Evolutionary conservation across 148 eudicot genomes (phyloP).

Genomic region (Chenopodium quinoa): DNA sequence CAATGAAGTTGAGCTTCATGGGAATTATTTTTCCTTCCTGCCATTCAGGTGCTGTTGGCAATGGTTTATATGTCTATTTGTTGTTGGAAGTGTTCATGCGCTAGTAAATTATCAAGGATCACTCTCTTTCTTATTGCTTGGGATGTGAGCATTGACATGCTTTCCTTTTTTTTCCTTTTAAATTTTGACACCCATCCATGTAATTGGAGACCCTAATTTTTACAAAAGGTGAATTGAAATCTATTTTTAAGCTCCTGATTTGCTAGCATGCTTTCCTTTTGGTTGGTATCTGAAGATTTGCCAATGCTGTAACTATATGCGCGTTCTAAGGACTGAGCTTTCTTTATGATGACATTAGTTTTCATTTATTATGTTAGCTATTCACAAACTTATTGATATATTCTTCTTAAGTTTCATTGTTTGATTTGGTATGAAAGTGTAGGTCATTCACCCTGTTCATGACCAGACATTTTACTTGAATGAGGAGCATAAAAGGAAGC

Average conservation of each 20-base stretch:
- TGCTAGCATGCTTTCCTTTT: background rate
- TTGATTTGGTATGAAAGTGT: background rate
- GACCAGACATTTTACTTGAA: conserved; percentile 55
- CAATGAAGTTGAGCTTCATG: background rate
- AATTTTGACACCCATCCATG: no score
- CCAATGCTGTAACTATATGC: background rate
- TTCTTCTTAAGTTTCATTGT: background rate
- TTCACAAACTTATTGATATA: background rate
- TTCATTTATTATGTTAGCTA: background rate
- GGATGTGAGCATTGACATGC: background rate
- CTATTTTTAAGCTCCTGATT: background rate
- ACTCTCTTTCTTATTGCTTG: background rate
- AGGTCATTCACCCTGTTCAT: conserved; percentile 65
- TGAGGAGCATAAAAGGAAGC: conserved; percentile 44
- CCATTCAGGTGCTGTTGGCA: background rate
- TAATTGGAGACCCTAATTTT: background rate
- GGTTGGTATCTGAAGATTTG: background rate
- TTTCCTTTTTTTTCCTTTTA: no score
- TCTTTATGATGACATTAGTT: background rate
- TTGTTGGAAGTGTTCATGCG: background rate
- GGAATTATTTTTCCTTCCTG: background rate
- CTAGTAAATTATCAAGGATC: background rate
- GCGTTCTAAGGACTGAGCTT: background rate
- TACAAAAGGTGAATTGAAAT: background rate
- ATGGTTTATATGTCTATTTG: background rate